Evolutionary conservation across 768 basidiomycete genomes (phyloP), one percentile per base, ranked within the genome.

Genomic region (Leccinum variicolor): DNA sequence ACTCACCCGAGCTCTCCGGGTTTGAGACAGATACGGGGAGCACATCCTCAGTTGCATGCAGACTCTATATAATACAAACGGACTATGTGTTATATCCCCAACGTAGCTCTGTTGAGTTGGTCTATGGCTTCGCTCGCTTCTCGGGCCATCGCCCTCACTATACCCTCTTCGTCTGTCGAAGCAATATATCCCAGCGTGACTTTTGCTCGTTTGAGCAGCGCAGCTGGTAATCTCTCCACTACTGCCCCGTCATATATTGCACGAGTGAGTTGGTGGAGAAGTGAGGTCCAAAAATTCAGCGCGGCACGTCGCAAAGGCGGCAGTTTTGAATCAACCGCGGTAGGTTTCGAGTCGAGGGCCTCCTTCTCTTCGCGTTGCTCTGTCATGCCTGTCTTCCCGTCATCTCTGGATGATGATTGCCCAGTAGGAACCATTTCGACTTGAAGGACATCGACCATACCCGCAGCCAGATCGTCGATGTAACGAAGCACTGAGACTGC

Each of bases 21-120:
- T 78, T 78, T 88, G 86, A 84, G 92, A 95, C 92, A 95, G 93
- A 94, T 95, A 93, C 92, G 92, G 81, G 89, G 90, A 77, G 56
- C 39, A 72, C 69, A 72, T 67, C 3, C 19, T 48, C 55, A 26
- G n/a, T 28, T 8, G 13, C 50, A 21, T 21, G 25, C 11, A 29
- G 1, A 8, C 4, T 39, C 13, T 17, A 14, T 47, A 48, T 26
- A 5, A 48, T 50, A 50, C n/a, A 7, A 10, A 62, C 14, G 9
- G 3, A 45, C 34, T 33, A 41, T 26, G 45, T 39, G 41, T 15
- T 64, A 63, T 39, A 66, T 50, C 60, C 65, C 54, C 76, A 85
- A 45, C 53, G 71, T 73, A 41, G 79, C 80, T 62, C 72, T 72
- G 34, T 79, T 76, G 52, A 90, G 66, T 60, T 82, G 75, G 50